phyloP scores from a whole-genome alignment of 768 basidiomycete genomes.

The Filobasidium wieringae region DNA sequence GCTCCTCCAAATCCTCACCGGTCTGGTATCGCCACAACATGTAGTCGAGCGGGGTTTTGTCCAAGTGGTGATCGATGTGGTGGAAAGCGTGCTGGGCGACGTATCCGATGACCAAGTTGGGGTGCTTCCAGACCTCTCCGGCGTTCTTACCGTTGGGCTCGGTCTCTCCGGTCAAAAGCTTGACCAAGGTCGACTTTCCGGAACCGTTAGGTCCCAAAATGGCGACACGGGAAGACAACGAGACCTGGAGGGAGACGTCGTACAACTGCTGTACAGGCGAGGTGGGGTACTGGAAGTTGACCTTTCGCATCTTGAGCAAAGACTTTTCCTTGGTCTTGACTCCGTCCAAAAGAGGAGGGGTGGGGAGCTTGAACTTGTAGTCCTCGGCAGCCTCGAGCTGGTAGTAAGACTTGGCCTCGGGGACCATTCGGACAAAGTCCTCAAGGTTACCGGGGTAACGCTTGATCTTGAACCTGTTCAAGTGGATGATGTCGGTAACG shows the following conservation, averaged over 20 bases:
- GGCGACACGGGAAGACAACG: slow-evolving; percentile 94
- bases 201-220: slow-evolving; percentile 96
- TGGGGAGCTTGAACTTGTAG: slow-evolving; percentile 97
- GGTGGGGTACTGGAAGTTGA: slow-evolving; percentile 90
- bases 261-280: slow-evolving; percentile 76
- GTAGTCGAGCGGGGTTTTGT: slow-evolving; percentile 98
- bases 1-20: slow-evolving; percentile 94
- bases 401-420: slow-evolving; percentile 97
- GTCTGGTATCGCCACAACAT: slow-evolving; percentile 99
- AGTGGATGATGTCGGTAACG: slow-evolving; percentile 91
- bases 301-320: slow-evolving; percentile 92
- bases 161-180: slow-evolving; percentile 89
- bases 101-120: slow-evolving; percentile 98
- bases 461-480: slow-evolving; percentile 96
- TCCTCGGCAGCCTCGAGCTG: slow-evolving; percentile 88
- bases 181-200: slow-evolving; percentile 94
- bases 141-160: slow-evolving; percentile 71
- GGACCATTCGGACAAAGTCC: slow-evolving; percentile 82
- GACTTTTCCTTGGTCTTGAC: slow-evolving; percentile 99
- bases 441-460: slow-evolving; percentile 93
- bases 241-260: slow-evolving; percentile 93
- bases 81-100: slow-evolving; percentile 99
- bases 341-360: slow-evolving; percentile 93
- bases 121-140: slow-evolving; percentile 98
- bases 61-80: slow-evolving; percentile 95